phyloP scores from a whole-genome alignment of 2,329 filamentous ascomycete species.

The Colletotrichum caudatum region DNA sequence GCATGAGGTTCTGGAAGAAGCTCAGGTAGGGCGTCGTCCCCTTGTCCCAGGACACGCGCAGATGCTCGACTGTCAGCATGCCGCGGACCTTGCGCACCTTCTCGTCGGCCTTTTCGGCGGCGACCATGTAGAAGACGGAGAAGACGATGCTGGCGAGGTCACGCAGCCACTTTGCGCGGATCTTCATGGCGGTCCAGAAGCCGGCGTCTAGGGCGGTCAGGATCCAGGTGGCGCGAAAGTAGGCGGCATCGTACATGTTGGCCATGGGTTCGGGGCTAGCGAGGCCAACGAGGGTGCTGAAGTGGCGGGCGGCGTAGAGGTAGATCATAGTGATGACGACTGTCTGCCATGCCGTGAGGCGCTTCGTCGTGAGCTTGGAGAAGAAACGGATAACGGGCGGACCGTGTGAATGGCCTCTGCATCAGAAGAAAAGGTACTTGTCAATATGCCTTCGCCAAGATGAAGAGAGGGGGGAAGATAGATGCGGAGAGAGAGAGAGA shows the following conservation, averaged over 20 bases:
- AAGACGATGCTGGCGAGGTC: conserved; percentile 88
- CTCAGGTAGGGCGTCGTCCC: conserved; percentile 86
- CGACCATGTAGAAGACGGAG: conserved; percentile 89
- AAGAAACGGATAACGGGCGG: conserved; percentile 80
- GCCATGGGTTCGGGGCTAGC: conserved; percentile 94
- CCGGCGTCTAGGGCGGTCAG: conserved; percentile 94
- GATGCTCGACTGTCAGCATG: conserved; percentile 88
- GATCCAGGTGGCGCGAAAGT: conserved; percentile 97
- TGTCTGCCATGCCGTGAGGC: conserved; percentile 89
- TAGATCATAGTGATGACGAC: conserved; percentile 89
- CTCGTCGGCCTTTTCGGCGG: conserved; percentile 94
- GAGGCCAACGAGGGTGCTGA: conserved; percentile 90
- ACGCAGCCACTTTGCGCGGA: conserved; percentile 80
- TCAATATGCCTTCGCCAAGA: background rate
- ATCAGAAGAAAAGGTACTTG: background rate
- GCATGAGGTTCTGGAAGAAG: conserved; percentile 77
- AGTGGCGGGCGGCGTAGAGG: conserved; percentile 91
- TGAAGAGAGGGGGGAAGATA: background rate
- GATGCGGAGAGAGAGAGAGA: background rate
- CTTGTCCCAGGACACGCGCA: conserved; percentile 96
- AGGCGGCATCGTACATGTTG: conserved; percentile 91
- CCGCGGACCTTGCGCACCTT: conserved; percentile 93
- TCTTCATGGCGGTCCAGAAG: conserved; percentile 98
- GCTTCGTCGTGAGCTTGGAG: conserved; percentile 76
- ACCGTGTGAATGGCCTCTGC: conserved; percentile 86